Evolutionary conservation across 805 yeast species (phyloP), one percentile per base, ranked within the genome.

Genomic region (Ogataea glucozyma): DNA sequence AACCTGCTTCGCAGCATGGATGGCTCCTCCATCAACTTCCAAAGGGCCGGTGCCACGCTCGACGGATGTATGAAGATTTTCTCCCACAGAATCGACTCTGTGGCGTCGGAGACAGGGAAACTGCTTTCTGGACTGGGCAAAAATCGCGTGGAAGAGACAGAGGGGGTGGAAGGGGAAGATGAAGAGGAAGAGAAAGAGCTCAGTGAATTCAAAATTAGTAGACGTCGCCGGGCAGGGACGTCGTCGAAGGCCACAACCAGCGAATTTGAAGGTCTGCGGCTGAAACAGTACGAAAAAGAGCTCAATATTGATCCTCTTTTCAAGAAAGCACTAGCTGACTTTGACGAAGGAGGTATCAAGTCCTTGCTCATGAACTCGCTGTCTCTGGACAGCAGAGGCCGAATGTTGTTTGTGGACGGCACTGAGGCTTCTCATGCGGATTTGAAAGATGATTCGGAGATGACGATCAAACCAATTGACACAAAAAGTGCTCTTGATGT

Each of bases 261-360:
- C 9, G 46, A 42, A 10, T 82, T 82, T 59, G 76, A 73, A 3
- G 53, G 70, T 3, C 65, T 84, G 9, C 68, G 65, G 46, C 60
- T 80, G 52, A 79, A 76, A 53, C 75, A 78, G 44, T 62, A 81
- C 37, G 88, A 83, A 38, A 78, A 78, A 57, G 88, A 82, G 53
- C 61, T 81, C 17, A 73, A 36, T 24, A 80, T 83, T 26, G 91
- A 85, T 62, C 91, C 91, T 0, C 66, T 85, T 21, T 85, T 85
- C 61, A 83, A 82, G 52, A 83, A 81, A 55, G 84, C 88, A 0
- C 66, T 85, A 38, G 79, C 88, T 0, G 90, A 84, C 40, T 85
- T 85, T 53, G 93, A 85, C 59, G 91, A 85, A 65, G 90, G 90
- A 29, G 91, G 93, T 3, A 83, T 91, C 6, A 85, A 82, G 56